Evolutionary conservation across 306 rosid species (phyloP).

Genomic region (Abrus precatorius): DNA sequence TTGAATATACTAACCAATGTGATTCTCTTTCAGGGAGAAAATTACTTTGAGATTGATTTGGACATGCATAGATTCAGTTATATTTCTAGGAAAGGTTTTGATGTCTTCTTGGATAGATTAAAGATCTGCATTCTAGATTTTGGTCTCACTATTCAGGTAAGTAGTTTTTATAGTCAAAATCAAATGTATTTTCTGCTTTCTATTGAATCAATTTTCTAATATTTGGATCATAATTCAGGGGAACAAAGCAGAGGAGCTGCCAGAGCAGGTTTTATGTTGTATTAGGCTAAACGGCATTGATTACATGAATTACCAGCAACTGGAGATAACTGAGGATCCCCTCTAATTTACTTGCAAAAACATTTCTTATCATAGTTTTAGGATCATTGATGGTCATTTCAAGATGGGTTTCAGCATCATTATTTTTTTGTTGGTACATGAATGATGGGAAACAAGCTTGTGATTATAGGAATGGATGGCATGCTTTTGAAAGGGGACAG

Average conservation of each 20-base stretch:
- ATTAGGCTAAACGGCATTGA: constrained; percentile 75
- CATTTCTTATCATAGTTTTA: constrained; percentile 27
- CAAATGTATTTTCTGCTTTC: constrained; percentile 7
- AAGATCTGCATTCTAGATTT: constrained; percentile 72
- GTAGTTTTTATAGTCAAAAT: constrained; percentile 9
- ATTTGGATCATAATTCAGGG: constrained; percentile 59
- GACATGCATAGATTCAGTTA: constrained; percentile 91
- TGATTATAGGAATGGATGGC: constrained; percentile 15
- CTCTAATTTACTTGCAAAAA: constrained; percentile 29
- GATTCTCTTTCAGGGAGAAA: constrained; percentile 64
- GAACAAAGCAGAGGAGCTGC: constrained; percentile 81
- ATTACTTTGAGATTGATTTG: constrained; percentile 83
- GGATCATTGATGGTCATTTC: constrained; percentile 45
- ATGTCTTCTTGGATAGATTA: constrained; percentile 74
- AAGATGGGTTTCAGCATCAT: constrained; percentile 32
- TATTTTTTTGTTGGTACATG: background rate
- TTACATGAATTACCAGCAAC: constrained; percentile 70
- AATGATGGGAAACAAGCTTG: constrained; percentile 23
- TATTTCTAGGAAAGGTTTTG: constrained; percentile 87
- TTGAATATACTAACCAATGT: constrained; percentile 7
- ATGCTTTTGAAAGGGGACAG: background rate
- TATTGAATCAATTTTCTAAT: background rate
- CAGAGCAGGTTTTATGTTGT: constrained; percentile 82
- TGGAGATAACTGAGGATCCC: constrained; percentile 56
- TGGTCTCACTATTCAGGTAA: constrained; percentile 90